Conservation (phyloP, 345 rosid genomes). For the Tarenaya hassleriana region DNA sequence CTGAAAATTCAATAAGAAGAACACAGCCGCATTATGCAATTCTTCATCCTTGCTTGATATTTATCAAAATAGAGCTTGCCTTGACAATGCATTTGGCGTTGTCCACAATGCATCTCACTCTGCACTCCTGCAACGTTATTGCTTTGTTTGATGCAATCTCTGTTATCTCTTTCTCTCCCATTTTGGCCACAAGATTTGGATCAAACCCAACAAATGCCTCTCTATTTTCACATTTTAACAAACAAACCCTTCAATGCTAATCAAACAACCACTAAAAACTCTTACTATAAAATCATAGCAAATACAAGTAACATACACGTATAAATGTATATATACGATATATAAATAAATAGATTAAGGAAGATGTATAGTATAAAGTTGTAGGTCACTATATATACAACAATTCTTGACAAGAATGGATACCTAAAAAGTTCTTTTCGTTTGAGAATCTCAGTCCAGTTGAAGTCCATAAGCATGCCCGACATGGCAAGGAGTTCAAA, state of each 20-base stretch:
- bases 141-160: constrained; percentile 72
- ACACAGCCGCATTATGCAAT: too few species aligned
- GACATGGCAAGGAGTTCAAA: constrained; percentile 86
- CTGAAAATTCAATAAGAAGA: too few species aligned
- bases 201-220: constrained; percentile 76
- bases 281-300: too few species aligned
- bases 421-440: constrained; percentile 68
- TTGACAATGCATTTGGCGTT: constrained; percentile 82
- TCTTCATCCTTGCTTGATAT: too few species aligned
- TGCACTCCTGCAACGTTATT: constrained; percentile 64
- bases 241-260: too few species aligned
- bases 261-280: too few species aligned
- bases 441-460: constrained; percentile 92
- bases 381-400: too few species aligned
- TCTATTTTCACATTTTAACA: constrained; percentile 32
- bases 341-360: too few species aligned
- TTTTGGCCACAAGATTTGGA: constrained; percentile 61
- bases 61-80: too few species aligned
- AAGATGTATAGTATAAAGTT: too few species aligned
- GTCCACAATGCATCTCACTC: constrained; percentile 81
- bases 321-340: too few species aligned
- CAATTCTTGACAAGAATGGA: not conserved
- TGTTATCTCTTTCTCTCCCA: constrained; percentile 71
- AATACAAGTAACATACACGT: too few species aligned
- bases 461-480: constrained; percentile 95